Base-by-base conservation (phyloP, 345 rosid species). In the Aurinia saxatilis region DNA sequence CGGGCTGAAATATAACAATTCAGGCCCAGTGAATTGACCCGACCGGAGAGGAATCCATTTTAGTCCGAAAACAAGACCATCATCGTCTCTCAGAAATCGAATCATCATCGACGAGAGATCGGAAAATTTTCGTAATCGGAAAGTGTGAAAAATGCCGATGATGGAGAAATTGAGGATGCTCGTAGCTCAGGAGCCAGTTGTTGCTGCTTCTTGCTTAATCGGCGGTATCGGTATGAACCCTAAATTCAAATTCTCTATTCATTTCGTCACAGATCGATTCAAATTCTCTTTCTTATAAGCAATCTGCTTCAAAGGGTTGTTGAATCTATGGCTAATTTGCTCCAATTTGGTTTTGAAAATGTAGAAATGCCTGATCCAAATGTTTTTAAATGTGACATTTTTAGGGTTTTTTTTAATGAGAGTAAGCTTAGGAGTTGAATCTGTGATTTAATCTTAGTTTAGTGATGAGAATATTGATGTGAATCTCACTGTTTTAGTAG, bases 131-230 rank as follows among this genome's bases (percentile, higher is more conserved):
- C 16, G 17, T 31, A 19, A 46, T 55, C 50, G 49, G 12, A 12
- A 3, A 50, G 52, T 34, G 27, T 6, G 36, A 50, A 77, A n/a
- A 35, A 93, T 93, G 97, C 63, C 92, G 60, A 74, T 82, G 65
- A 90, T 90, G 90, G 86, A 80, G 79, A 90, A 74, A 77, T 70
- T 93, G 69, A 90, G 79, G 78, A 86, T 87, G 58, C 86, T 93
- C 63, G 83, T 85, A 1, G 97, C 79, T 51, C 95, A 90, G 65
- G 97, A 93, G 75, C 97, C 99, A 1, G 88, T 90, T 5, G 90
- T 93, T 2, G 89, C 95, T 5, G 96, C 87, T 57, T 90, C 96
- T 65, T 87, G 90, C 73, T 81, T 87, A 50, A 85, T 93, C 54
- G 99, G 79, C 40, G 96, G 89, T 44, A 42, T 90, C 52, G 99